Evolutionary conservation across 2,329 filamentous ascomycete species (phyloP), one percentile per base, ranked within the genome.

Genomic region (Emydomyces testavorans): DNA sequence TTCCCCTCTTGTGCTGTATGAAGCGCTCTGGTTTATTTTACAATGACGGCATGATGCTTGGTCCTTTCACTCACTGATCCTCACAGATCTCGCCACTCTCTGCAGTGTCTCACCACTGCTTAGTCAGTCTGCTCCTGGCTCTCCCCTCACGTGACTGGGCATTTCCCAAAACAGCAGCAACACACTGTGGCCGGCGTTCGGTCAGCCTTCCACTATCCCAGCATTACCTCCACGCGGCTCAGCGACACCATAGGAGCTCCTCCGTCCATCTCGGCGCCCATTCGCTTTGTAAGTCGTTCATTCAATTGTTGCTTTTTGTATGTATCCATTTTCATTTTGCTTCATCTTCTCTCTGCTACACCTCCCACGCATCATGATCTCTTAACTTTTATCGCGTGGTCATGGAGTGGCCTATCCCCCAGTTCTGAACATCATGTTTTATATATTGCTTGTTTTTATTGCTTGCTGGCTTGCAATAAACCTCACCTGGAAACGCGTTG

Each of bases 211-310:
- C 28, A n/a, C n/a, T 28, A 43, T 43, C 40, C 40, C 13, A 21
- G 40, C 3, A 34, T 35, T 24, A 24, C 40, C 29, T 34, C 28
- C 40, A 43, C 40, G 40, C 40, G 40, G 40, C 40, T 43, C 40
- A 43, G 28, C 40, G 26, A n/a, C 38, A 40, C 23, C 38, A 42
- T 11, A 34, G 40, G 28, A 46, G 23, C 35, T 37, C 24, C 23
- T 23, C 38, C 37, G 37, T 26, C 20, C 38, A 31, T 38, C n/a
- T n/a, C 32, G 32, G 32, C 34, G 26, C 29, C 32, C 43, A 21
- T 24, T 37, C 31, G 34, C 31, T 8, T 32, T 28, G 4, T 29
- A n/a, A n/a, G n/a, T n/a, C n/a, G n/a, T 28, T 11, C 24, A 44
- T 26, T 18, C 41, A 35, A 24, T 18, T 29, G 1, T 6, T 20